Base-by-base conservation (phyloP, 352 stramenopile species). In the Pythium monospermum region DNA sequence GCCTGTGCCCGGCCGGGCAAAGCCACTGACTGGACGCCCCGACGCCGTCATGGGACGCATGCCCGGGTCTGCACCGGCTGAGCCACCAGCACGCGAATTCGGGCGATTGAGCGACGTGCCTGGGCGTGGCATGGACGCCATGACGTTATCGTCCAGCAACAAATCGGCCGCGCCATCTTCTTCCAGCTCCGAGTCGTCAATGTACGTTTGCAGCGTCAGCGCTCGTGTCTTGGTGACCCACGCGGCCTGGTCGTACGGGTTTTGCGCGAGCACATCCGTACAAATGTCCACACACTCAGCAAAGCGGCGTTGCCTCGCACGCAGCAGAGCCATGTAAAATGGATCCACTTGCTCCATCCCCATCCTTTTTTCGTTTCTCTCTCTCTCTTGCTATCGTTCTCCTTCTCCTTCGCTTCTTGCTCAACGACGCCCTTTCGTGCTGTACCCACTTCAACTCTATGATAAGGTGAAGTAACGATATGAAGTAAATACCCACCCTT, bases 111-210 rank as follows among this genome's bases (percentile, higher is more conserved):
- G 73, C 8, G 87, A 96, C 26, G 90, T 97, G 7, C 87, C 87
- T 0, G 90, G 90, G 2, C 77, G 73, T 12, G 90, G 88, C 68
- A 95, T 84, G 10, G 83, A 69, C 11, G 89, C 86, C 50, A 94
- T 90, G 50, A 85, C 89, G 64, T 97, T 96, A 59, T 97, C 90
- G 56, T 97, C 90, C 64, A 97, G 73, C n/a, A 97, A 69, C 46
- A 97, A 48, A 39, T 97, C 90, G 0, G 85, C 87, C 1, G 90
- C 83, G 49, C 89, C 89, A 60, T 96, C 78, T 35, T 96, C 88
- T 53, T 96, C 87, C 41, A 96, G 76, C 56, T 97, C 89, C 42
- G 87, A 95, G 64, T 97, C 91, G 66, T 97, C 91, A 30, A 97
- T 77, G 67, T 76, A 97, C 50, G 84, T 91, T 56, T 96, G 69